These are phyloP conservation scores for Phylloporus sp. DNA, from an alignment of 768 basidiomycete species.

Conservation along the genomic window DNA sequence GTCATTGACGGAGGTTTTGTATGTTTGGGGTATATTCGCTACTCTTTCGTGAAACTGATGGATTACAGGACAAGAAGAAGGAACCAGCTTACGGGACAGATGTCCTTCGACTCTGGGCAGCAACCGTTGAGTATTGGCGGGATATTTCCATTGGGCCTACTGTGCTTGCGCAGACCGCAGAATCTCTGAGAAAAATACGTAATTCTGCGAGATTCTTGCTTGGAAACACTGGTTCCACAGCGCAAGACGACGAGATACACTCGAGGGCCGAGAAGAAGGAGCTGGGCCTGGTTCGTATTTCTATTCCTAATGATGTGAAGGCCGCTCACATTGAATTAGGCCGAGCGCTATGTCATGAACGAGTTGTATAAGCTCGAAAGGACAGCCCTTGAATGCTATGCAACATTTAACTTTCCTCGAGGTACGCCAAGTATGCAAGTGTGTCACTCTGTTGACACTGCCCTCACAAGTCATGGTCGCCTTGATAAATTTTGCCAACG, in stretches of 20 bases:
- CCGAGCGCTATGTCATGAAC: slow-evolving; percentile 84
- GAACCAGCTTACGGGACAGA: slow-evolving; percentile 84
- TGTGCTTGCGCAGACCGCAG: slow-evolving; percentile 68
- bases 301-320: not conserved
- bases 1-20: slow-evolving; percentile 79
- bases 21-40: slow-evolving; percentile 16
- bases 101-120: slow-evolving; percentile 85
- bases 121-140: slow-evolving; percentile 83
- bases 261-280: slow-evolving; percentile 32
- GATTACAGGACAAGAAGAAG: slow-evolving; percentile 55
- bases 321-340: slow-evolving; percentile 39
- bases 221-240: slow-evolving; percentile 57
- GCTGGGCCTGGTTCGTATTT: slow-evolving; percentile 58
- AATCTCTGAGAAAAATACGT: slow-evolving; percentile 77
- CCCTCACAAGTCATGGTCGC: slow-evolving; percentile 61
- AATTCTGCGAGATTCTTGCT: slow-evolving; percentile 85
- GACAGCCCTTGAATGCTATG: slow-evolving; percentile 64
- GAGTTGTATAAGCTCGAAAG: slow-evolving; percentile 73
- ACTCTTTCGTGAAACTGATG: not conserved
- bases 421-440: slow-evolving; percentile 41
- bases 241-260: not conserved
- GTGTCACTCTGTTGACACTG: not conserved
- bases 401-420: slow-evolving; percentile 74
- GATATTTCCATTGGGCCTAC: slow-evolving; percentile 85
- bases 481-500: slow-evolving; percentile 73